Base-by-base conservation (phyloP, 768 basidiomycete genomes). In the Dentipellis sp. region DNA sequence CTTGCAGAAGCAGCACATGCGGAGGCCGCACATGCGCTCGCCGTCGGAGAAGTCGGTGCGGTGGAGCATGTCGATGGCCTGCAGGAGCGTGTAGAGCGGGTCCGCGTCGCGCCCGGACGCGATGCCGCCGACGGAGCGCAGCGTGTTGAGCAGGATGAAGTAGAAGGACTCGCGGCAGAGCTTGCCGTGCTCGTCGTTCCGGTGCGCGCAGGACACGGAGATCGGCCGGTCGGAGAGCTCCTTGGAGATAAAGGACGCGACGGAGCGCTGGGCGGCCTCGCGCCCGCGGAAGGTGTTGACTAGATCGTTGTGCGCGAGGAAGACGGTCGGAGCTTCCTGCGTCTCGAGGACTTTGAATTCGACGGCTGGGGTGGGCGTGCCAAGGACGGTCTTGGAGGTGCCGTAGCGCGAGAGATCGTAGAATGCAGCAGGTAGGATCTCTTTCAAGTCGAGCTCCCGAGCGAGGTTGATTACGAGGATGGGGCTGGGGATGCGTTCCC, bases 361-460 rank as follows among this genome's bases (percentile, higher is more conserved):
- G 56, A 39, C 38, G 60, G 52, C 29, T 49, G 61, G 10, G 53
- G 60, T 11, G 10, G 69, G 65, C 0, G 81, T 73, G 2, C 87
- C 87, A 0, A 71, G 50, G 63, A 84, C 69, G 58, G 88, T 86
- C 66, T 80, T 81, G 68, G 83, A 83, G 0, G 86, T 83, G 0
- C 80, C 84, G 59, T 88, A 88, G 45, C 88, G 76, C 2, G 83
- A 79, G 49, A 90, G 75, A 59, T 89, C 87, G 66, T 88, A 89
- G 62, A 86, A 78, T 0, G 87, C 88, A 21, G 84, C 72, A 3
- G 84, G 80, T n/a, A 89, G 76, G 55, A 89, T 66, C 5, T 76
- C 69, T 11, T 75, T 70, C 0, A 87, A 66, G 51, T 74, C 73
- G 61, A 89, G 78, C 54, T 87, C 83, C 21, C 81, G 69, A 1